Evolutionary conservation across 495 filamentous ascomycete genomes (phyloP), one percentile per base, ranked within the genome.

Genomic region (Xylaria telfairii): DNA sequence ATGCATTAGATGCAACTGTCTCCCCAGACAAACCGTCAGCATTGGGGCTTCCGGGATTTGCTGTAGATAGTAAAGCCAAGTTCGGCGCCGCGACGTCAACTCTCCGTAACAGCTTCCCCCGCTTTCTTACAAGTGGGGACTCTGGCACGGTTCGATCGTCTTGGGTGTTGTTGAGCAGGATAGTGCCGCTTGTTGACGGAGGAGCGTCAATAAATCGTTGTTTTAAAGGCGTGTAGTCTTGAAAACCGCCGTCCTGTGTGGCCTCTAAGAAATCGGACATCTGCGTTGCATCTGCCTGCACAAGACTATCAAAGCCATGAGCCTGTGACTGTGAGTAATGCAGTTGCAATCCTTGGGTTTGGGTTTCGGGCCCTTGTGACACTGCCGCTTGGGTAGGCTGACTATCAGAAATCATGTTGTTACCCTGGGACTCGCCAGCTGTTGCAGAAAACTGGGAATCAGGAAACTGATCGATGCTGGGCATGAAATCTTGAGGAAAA

Each of bases 171-270:
- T 82, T 78, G n/a, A 91, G 68, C 6, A 90, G 74, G 0, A 94
- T 84, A 0, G 93, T 95, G 30, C 92, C 91, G 1, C 90, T 82
- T 0, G 93, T 96, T 1, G 92, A 93, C 1, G 83, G 83, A 8
- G 92, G 91, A 0, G 84, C 82, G 3, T 85, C 84, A 32, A 90
- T 74, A 72, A 92, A 93, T 41, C 92, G 85, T 66, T 88, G 87
- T 64, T 78, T 81, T n/a, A 88, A 77, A 9, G 86, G 86, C 0
- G 86, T 81, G 68, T 79, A 85, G 47, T 83, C 75, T 61, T 83
- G 83, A 76, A 96, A 96, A 0, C 95, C 95, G 41, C 84, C 85
- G 78, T 98, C 95, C 73, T 97, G 95, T 4, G 93, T 97, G 0
- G 92, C 92, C 68, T 97, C 91, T 4, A 93, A 89, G 59, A 90